These are phyloP conservation scores for Eucalyptus brandiana DNA, from an alignment of 345 rosid genomes.

Conservation along the genomic window DNA sequence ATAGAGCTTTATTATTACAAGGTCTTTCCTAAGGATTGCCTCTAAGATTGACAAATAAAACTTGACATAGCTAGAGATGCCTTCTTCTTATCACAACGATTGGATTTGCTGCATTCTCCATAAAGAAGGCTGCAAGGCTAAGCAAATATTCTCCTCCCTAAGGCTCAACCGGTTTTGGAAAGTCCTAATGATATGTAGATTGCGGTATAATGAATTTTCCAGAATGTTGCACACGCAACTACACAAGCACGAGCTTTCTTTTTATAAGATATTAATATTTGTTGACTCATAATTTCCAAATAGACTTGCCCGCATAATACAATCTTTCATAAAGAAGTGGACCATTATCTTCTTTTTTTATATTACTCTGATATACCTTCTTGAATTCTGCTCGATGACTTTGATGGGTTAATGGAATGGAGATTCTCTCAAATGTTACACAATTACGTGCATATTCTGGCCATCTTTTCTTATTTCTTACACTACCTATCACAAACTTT, in stretches of 20 bases:
- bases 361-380: neutral
- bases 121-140: neutral
- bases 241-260: no score
- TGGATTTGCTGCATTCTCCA: neutral
- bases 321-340: neutral
- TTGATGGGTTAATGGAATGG: neutral
- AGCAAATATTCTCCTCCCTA: neutral
- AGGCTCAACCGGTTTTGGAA: neutral
- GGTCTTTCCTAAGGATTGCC: neutral
- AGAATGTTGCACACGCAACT: no score
- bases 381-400: neutral
- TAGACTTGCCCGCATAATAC: neutral
- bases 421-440: neutral
- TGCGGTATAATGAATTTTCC: neutral
- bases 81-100: neutral
- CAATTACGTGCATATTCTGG: neutral
- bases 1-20: neutral
- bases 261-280: no score
- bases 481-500: neutral
- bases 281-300: no score
- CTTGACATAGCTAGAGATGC: neutral
- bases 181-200: neutral
- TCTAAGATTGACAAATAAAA: neutral
- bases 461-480: neutral
- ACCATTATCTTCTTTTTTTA: neutral